A percentile compares a stretch with the other conserved stretches of the same genome.
These are phyloP conservation scores for Pichia cactophila DNA, from an alignment of 1,139 yeast species.

Conservation along the genomic window DNA sequence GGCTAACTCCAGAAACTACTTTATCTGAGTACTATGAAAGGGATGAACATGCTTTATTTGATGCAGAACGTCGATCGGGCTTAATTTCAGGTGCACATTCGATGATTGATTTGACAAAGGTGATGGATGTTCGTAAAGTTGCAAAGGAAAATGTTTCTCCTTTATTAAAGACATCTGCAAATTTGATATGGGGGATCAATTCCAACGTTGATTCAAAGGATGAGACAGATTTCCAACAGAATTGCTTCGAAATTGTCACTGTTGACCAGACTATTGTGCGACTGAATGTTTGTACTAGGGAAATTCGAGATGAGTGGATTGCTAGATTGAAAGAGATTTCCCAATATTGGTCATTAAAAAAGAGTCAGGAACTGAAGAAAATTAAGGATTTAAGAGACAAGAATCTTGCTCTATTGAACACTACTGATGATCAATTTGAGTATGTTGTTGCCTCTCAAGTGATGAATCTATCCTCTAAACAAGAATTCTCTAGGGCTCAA, in stretches of 20 bases:
- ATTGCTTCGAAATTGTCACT: slow-evolving; percentile 48
- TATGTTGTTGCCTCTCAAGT: slow-evolving; percentile 43
- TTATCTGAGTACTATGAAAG: slow-evolving; percentile 37
- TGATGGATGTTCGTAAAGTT: background rate
- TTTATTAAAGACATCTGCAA: slow-evolving; percentile 6
- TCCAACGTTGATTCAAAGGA: slow-evolving; percentile 29
- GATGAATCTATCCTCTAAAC: slow-evolving; percentile 29
- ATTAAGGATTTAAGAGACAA: slow-evolving; percentile 32
- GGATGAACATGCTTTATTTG: slow-evolving; percentile 54
- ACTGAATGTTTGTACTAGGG: slow-evolving; percentile 48
- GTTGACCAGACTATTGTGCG: slow-evolving; percentile 40
- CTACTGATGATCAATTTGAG: slow-evolving; percentile 49
- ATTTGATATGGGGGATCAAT: slow-evolving; percentile 4
- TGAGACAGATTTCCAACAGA: slow-evolving; percentile 25
- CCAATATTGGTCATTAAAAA: slow-evolving; percentile 48
- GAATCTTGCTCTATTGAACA: slow-evolving; percentile 41
- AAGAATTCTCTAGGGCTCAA: slow-evolving; percentile 48
- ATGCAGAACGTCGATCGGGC: slow-evolving; percentile 53
- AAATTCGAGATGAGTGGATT: slow-evolving; percentile 62
- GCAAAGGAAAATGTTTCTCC: slow-evolving; percentile 6
- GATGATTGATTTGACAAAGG: slow-evolving; percentile 48
- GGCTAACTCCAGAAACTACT: slow-evolving; percentile 42
- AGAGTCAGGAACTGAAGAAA: background rate
- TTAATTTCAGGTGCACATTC: slow-evolving; percentile 54
- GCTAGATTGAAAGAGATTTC: slow-evolving; percentile 36